Base-by-base conservation (phyloP, 2,329 filamentous ascomycete species). In the Fusarium poae region DNA sequence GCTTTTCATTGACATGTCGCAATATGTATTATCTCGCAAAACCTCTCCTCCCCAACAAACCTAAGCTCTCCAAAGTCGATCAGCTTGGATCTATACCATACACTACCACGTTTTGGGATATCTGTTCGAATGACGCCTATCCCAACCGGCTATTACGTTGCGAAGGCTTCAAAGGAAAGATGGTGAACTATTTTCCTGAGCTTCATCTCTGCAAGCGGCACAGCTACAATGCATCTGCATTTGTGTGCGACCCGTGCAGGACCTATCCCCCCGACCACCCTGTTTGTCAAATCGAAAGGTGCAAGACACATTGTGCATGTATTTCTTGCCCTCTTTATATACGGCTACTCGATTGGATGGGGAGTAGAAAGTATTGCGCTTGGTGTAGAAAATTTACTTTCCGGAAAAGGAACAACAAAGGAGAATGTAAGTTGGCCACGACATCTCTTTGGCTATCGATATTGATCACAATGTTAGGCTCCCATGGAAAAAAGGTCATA, bases 141-240 rank as follows among this genome's bases (percentile, higher is more conserved):
- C 3, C 18, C 2, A 7, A 20, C 0, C 6, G n/a, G n/a, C n/a
- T 0, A 6, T 20, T 12, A 37, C 10, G n/a, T 0, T 37, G 35
- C 1, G 20, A 20, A 13, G 34, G 34, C 10, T 5, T 10, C 18
- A 37, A 18, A 0, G 34, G 34, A 12, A 10, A 5, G 6, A 3
- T 37, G 5, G 35, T 20, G n/a, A 11, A 6, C 4, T 37, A 37
- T 20, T 10, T 12, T 4, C 35, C n/a, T 0, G 12, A 6, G 12
- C 4, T 5, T 12, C 35, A 37, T 37, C 35, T 11, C 9, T 10
- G n/a, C 10, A 37, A 11, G 4, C 18, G 18, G 18, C 35, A 37
- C 18, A 6, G 11, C 35, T 12, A n/a, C 10, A 37, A 20, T 18
- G n/a, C 5, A 20, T 37, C 6, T 37, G 9, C 5, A 2, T n/a